Evolutionary conservation across 2,329 filamentous ascomycete species (phyloP), one percentile per base, ranked within the genome.

Genomic region (Botryotinia narcissicola): DNA sequence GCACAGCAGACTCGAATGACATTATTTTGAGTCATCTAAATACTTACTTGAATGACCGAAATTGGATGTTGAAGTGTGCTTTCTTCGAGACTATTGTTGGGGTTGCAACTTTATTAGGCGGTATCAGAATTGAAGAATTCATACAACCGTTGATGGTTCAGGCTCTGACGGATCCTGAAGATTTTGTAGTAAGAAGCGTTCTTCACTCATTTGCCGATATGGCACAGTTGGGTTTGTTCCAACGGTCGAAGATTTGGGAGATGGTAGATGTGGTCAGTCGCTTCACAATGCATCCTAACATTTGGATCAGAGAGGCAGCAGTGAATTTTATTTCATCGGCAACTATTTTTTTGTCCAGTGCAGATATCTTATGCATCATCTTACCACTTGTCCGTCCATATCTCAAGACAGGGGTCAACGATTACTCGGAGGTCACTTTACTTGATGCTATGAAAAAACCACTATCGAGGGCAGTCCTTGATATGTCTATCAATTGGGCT

Each of bases 31-130:
- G 94, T 46, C 96, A 99, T 83, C 85, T 99, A 42, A 98, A 98
- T 80, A 99, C 96, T 0, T 99, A 99, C 79, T 84, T 99, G 14
- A 99, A 99, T 77, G 96, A 98, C 79, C 90, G 92, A 60, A 95
- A 99, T 81, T 99, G 96, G 96, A 94, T 94, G 81, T 84, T 99
- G 46, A 98, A 97, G 82, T 98, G 94, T 79, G 94, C 95, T 4
- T 98, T 98, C 81, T 98, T 99, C 79, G 95, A 97, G 80, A 93
- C 94, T 0, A 94, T 98, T 40, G 93, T 98, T 25, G 95, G 95
- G 5, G 95, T 99, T 76, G 93, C 95, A 6, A 90, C 93, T 1
- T 97, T 97, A 78, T 89, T 98, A 48, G 96, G 96, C 42, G 94
- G 93, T 74, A 93, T 91, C 48, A 97, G 92, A 77, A 84, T 99